Conservation (phyloP, 768 basidiomycete genomes). For the Suillus weaverae region DNA sequence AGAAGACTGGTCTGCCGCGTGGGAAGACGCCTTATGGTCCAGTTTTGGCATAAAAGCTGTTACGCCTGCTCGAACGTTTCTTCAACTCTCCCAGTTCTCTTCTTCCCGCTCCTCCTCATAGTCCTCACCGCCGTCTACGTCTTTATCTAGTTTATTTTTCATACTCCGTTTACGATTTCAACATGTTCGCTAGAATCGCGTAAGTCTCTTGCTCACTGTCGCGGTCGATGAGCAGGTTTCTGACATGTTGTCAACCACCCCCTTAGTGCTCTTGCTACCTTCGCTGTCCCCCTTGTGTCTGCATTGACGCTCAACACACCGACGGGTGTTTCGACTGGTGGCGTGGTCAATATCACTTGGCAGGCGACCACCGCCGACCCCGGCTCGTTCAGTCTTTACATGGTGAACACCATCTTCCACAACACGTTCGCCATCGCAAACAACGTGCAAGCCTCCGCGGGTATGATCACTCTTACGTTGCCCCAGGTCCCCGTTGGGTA, state of each 20-base stretch:
- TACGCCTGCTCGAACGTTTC: background rate
- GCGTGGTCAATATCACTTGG: conserved; percentile 48
- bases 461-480: conserved; percentile 38
- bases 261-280: conserved; percentile 39
- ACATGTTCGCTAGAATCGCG: conserved; percentile 55
- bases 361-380: conserved; percentile 42
- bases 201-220: conserved; percentile 22
- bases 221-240: background rate
- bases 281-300: conserved; percentile 44
- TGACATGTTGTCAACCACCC: conserved; percentile 33
- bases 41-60: conserved; percentile 19
- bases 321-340: conserved; percentile 32
- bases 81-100: conserved; percentile 19
- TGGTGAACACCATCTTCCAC: conserved; percentile 52
- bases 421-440: conserved; percentile 54
- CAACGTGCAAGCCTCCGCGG: conserved; percentile 43
- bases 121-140: background rate
- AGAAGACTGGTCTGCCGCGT: conserved; percentile 13
- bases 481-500: conserved; percentile 51
- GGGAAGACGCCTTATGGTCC: conserved; percentile 17
- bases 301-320: conserved; percentile 47
- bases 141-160: conserved; percentile 6
- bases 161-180: conserved; percentile 23
- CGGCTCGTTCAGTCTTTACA: conserved; percentile 42
- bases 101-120: conserved; percentile 18